Evolutionary conservation across 345 rosid species (phyloP).

Genomic region (Hypericum perforatum): DNA sequence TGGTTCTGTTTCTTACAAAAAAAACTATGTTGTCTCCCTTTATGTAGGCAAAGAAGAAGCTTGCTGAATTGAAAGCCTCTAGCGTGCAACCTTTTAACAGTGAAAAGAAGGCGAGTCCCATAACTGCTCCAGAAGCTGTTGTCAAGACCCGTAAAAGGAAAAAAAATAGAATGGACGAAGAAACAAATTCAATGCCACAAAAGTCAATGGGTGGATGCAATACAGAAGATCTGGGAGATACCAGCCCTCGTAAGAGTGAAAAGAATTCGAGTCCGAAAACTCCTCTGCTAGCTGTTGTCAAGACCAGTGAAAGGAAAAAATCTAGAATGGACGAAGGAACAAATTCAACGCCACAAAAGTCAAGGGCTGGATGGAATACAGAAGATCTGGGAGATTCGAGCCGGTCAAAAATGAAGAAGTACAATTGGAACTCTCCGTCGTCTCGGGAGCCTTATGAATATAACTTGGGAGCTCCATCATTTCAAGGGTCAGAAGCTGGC

Average conservation of each 20-base stretch:
- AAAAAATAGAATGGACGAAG: constrained; percentile 31
- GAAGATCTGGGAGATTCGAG: constrained; percentile 41
- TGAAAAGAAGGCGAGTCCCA: constrained; percentile 17
- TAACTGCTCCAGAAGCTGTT: constrained; percentile 39
- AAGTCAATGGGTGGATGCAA: constrained; percentile 41
- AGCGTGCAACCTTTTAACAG: constrained; percentile 19
- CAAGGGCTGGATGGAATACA: constrained; percentile 34
- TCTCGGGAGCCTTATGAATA: constrained; percentile 23
- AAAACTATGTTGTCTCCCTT: not conserved
- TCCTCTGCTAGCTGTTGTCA: constrained; percentile 40
- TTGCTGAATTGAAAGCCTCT: constrained; percentile 31
- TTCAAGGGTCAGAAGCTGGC: constrained; percentile 8
- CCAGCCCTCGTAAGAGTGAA: constrained; percentile 20
- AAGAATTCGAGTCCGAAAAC: constrained; percentile 22
- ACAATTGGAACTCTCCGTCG: constrained; percentile 34
- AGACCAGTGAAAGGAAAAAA: constrained; percentile 40
- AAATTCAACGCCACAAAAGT: constrained; percentile 29
- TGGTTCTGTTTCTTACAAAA: not conserved
- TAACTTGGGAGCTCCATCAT: constrained; percentile 14
- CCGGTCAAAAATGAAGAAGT: constrained; percentile 22
- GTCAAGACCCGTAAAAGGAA: constrained; percentile 40
- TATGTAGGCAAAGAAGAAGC: constrained; percentile 42
- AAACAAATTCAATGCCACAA: constrained; percentile 22
- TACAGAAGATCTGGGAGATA: constrained; percentile 39
- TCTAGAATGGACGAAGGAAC: constrained; percentile 24